Conservation (phyloP, 306 rosid species). For the Fagus crenata region DNA sequence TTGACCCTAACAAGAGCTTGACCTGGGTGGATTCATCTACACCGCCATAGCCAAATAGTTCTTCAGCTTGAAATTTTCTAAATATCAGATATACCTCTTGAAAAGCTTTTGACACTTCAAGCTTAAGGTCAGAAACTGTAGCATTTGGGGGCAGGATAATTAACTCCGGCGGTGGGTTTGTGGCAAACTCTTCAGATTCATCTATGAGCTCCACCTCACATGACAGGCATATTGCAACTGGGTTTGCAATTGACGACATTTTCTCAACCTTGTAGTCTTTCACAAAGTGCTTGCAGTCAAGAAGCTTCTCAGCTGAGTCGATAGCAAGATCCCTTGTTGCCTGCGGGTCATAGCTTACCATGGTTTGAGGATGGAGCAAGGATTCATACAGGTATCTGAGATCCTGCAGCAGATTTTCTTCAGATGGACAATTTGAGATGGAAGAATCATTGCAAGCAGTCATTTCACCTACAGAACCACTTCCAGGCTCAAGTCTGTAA, state of each 20-base stretch:
- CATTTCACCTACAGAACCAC: slow-evolving; percentile 30
- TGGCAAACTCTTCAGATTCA: slow-evolving; percentile 50
- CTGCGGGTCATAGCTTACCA: slow-evolving; percentile 50
- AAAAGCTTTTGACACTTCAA: slow-evolving; percentile 71
- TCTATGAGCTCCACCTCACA: slow-evolving; percentile 66
- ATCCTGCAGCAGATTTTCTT: slow-evolving; percentile 64
- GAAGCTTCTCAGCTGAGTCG: slow-evolving; percentile 69
- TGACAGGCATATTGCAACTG: slow-evolving; percentile 38
- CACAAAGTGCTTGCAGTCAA: slow-evolving; percentile 96
- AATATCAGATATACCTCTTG: slow-evolving; percentile 78
- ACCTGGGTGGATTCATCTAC: slow-evolving; percentile 72
- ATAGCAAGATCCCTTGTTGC: slow-evolving; percentile 54
- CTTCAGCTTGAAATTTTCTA: slow-evolving; percentile 70
- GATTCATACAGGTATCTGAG: slow-evolving; percentile 69
- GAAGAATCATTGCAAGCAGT: slow-evolving; percentile 38
- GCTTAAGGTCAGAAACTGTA: slow-evolving; percentile 64
- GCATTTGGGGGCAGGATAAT: slow-evolving; percentile 60
- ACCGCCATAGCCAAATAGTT: slow-evolving; percentile 57
- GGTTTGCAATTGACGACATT: slow-evolving; percentile 31
- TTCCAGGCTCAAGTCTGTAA: slow-evolving; percentile 62
- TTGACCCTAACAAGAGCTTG: slow-evolving; percentile 58
- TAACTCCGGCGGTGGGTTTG: slow-evolving; percentile 64
- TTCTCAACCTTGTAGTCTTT: slow-evolving; percentile 62
- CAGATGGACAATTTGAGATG: slow-evolving; percentile 52
- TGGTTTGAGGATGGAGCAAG: slow-evolving; percentile 74